These are phyloP conservation scores for Stereum hirsutum DNA, from an alignment of 1,284 basidiomycete species.

Conservation along the genomic window DNA sequence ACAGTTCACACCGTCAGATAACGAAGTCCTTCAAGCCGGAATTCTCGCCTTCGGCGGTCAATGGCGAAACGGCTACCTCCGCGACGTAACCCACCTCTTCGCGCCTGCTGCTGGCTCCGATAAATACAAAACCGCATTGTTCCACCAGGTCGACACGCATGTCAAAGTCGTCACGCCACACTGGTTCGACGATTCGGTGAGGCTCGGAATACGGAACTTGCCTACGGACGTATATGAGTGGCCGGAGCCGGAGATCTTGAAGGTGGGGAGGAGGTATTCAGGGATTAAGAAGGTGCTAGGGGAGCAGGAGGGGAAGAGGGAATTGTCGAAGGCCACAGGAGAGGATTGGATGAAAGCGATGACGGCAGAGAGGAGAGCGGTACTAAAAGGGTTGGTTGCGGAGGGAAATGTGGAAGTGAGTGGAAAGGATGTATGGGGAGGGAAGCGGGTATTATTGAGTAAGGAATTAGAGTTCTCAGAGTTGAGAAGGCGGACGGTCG, in stretches of 20 bases:
- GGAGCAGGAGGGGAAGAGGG: too few species aligned
- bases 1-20: conserved; percentile 52
- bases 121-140: conserved; percentile 58
- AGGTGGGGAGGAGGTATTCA: too few species aligned
- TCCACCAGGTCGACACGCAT: conserved; percentile 40
- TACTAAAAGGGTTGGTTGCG: too few species aligned
- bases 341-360: too few species aligned
- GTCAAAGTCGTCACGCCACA: conserved; percentile 67
- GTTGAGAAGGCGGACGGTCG: conserved; percentile 42
- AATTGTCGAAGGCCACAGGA: too few species aligned
- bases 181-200: conserved; percentile 78
- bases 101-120: conserved; percentile 38
- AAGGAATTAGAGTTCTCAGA: conserved; percentile 40
- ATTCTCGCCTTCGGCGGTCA: conserved; percentile 77
- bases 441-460: conserved; percentile 51
- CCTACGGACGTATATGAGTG: conserved; percentile 61
- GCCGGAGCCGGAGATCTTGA: conserved; percentile 53
- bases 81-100: conserved; percentile 83
- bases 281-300: too few species aligned
- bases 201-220: conserved; percentile 47
- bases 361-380: too few species aligned
- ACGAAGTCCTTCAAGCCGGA: conserved; percentile 65
- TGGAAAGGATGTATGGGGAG: conserved; percentile 37
- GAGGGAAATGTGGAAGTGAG: too few species aligned
- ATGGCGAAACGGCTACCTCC: conserved; percentile 65